Percentiles rank a stretch among this genome's conserved stretches.
Conservation (phyloP, 2,329 filamentous ascomycete genomes). For the Colletotrichum simmondsii region DNA sequence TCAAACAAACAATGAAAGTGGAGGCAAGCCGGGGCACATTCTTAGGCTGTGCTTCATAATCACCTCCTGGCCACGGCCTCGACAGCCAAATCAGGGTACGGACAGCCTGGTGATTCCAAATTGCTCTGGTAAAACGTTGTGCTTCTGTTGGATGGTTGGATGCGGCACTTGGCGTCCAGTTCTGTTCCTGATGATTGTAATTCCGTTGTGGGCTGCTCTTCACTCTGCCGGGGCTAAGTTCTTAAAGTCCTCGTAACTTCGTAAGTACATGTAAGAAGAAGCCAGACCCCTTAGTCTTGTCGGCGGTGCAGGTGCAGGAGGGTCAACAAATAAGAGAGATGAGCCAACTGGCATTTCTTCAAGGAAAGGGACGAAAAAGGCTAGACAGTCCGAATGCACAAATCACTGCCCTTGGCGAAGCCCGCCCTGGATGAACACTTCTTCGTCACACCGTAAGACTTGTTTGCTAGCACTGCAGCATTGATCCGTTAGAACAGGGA, state of each 20-base stretch:
- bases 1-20: too few relatives aligned
- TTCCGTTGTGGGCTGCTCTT: not conserved
- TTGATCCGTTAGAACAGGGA: not conserved
- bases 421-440: slow-evolving; percentile 10
- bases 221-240: not conserved
- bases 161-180: not conserved
- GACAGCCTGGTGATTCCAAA: not conserved
- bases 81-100: not conserved
- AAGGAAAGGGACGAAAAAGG: slow-evolving; percentile 6
- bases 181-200: slow-evolving; percentile 5
- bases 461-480: not conserved
- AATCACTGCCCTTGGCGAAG: not conserved
- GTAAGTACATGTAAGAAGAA: not conserved
- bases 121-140: not conserved
- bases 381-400: not conserved
- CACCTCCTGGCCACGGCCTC: not conserved
- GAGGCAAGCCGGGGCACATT: not conserved
- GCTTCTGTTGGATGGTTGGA: not conserved
- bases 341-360: not conserved
- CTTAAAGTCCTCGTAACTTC: not conserved
- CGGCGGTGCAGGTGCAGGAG: not conserved
- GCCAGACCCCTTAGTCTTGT: not conserved
- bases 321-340: not conserved
- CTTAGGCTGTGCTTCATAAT: not conserved
- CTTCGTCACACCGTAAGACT: not conserved